These are phyloP conservation scores for Quambalaria eucalypti DNA, from an alignment of 1,284 basidiomycete genomes.

Conservation along the genomic window DNA sequence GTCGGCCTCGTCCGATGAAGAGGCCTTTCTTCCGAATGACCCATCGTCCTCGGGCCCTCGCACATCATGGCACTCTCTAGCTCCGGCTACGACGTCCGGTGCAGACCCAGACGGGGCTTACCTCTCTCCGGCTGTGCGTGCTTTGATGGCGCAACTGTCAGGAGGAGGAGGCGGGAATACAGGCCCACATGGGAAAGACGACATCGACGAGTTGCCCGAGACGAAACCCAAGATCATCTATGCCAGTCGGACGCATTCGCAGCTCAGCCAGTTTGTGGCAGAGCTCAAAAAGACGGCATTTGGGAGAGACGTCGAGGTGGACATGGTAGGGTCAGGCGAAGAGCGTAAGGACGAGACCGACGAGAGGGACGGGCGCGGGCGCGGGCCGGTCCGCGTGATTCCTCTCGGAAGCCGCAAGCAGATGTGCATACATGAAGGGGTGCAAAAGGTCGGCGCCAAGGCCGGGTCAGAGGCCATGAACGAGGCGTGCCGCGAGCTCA, in stretches of 20 bases:
- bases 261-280: slow-evolving; percentile 78
- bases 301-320: slow-evolving; percentile 34
- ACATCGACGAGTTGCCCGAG: slow-evolving; percentile 39
- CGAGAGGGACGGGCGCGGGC: no score
- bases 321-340: no score
- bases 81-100: neutral
- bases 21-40: neutral
- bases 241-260: slow-evolving; percentile 88
- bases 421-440: slow-evolving; percentile 79
- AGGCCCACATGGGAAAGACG: no score
- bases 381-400: slow-evolving; percentile 22
- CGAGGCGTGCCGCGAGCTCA: slow-evolving; percentile 78
- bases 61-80: neutral
- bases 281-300: slow-evolving; percentile 69
- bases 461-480: slow-evolving; percentile 66
- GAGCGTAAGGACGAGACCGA: no score
- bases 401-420: slow-evolving; percentile 78
- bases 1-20: neutral
- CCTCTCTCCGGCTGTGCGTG: slow-evolving; percentile 67
- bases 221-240: slow-evolving; percentile 61
- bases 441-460: slow-evolving; percentile 52
- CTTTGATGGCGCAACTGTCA: slow-evolving; percentile 58
- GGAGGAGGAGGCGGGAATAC: neutral
- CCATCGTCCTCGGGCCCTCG: neutral
- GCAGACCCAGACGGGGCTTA: slow-evolving; percentile 14